Conservation (phyloP, 306 rosid species). For the Cucurbita maxima region DNA sequence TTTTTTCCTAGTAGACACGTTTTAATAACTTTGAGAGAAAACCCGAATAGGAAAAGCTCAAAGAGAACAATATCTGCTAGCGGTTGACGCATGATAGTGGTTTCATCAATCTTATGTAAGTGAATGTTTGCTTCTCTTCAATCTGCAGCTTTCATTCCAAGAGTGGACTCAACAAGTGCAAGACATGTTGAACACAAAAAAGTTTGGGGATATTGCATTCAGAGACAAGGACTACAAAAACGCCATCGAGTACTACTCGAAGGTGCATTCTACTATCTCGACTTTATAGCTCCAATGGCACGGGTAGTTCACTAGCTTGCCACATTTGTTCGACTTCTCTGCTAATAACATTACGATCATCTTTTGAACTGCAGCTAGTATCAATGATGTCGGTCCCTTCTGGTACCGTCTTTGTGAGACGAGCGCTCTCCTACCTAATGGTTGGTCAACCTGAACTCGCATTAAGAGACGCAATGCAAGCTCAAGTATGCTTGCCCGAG, state of each 20-base stretch:
- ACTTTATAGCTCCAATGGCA: background rate
- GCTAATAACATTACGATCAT: background rate
- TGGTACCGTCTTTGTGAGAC: conserved; percentile 70
- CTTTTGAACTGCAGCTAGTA: conserved; percentile 36
- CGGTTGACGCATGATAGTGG: background rate
- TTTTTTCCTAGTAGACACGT: no score
- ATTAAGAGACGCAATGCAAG: conserved; percentile 84
- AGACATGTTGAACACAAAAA: conserved; percentile 83
- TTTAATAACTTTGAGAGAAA: background rate
- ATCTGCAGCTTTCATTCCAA: conserved; percentile 83
- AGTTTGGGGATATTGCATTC: conserved; percentile 87
- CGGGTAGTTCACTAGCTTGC: background rate
- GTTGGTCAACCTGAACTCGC: conserved; percentile 74
- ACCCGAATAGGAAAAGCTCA: no score
- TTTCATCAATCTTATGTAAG: no score
- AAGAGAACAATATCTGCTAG: no score
- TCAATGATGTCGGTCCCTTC: conserved; percentile 73
- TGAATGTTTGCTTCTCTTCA: background rate
- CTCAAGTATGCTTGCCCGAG: conserved; percentile 89
- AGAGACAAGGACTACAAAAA: conserved; percentile 87
- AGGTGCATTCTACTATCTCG: conserved; percentile 28
- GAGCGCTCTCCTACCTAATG: conserved; percentile 83
- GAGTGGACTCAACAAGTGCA: conserved; percentile 98
- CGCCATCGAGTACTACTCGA: conserved; percentile 88
- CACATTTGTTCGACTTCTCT: background rate